Base-by-base conservation (phyloP, 768 basidiomycete genomes). In the Boletus vinaceobasis region DNA sequence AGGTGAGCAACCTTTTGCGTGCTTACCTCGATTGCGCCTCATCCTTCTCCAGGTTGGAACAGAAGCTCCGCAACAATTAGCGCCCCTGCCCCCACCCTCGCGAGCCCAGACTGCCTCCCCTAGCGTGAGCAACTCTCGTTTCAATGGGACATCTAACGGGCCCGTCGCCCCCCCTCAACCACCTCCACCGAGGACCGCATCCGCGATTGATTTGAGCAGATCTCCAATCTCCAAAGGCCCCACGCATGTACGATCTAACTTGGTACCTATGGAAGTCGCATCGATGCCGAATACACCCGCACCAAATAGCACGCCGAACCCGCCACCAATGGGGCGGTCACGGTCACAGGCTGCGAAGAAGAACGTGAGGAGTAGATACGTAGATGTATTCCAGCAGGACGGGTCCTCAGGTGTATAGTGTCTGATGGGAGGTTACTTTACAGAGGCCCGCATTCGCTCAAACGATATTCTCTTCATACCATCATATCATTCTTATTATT, bases 51-150 rank as follows among this genome's bases (percentile, higher is more conserved):
- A 92, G 90, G 80, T 73, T 56, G 83, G 82, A 37, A 67, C 73
- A 15, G 84, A 82, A 56, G 62, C 74, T n/a, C 66, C 79, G 11
- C 80, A 85, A 61, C 70, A 83, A 36, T 67, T 82, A 3, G 68
- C 76, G 11, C 77, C 87, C 10, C 81, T 86, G 0, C 85, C 88
- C 0, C 93, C 94, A 15, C 94, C 93, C 4, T 83, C 88, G 17
- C 79, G 94, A 49, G 83, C 92, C 5, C 92, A 92, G 66, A 93
- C 93, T 0, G 83, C 90, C 4, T 93, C 94, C 6, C 94, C 94
- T 7, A 81, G 81, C 60, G 73, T 77, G 26, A 70, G 73, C 40
- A 67, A 66, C n/a, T 60, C 69, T 13, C 61, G 72, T 66, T 64
- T 73, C 50, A 72, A 68, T 5, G 72, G 73, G 15, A 56, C 70